Evolutionary conservation across 2,329 filamentous ascomycete species (phyloP), one percentile per base, ranked within the genome.

Genomic region (Trichoderma koningii): DNA sequence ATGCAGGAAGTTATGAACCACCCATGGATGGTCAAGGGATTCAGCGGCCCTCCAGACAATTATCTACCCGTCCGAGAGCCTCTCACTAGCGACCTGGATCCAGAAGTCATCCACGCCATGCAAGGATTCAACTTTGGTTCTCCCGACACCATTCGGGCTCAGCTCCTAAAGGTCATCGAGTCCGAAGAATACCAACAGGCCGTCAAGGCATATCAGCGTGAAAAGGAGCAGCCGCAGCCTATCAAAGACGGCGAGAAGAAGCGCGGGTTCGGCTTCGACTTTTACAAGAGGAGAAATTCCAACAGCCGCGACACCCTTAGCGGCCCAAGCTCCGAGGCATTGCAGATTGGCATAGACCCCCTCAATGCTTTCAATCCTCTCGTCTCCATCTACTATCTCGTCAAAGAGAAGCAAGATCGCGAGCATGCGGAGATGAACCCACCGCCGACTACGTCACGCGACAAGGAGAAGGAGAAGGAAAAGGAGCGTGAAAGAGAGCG

Each of bases 121-220:
- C 96, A 93, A 26, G 95, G 95, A 2, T 99, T 99, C 76, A 96
- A 98, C 76, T 99, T 98, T 79, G 95, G 95, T 0, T 85, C 92
- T 0, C 85, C 92, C 1, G 93, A 97, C 61, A 86, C 87, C 64
- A 97, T 99, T 73, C 89, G 86, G 64, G 81, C 86, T 3, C 92
- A 97, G 74, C 84, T 99, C 50, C 91, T 88, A 10, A 91, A 90
- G 68, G 86, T 93, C n/a, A 85, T 99, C 66, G 91, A 96, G 71
- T 97, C 93, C 0, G 93, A 96, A 7, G 94, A 98, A 47, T 99
- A 99, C 71, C 92, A 96, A 72, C 87, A 89, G 66, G 93, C 92
- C 6, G 83, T 96, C n/a, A 86, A 87, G 63, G 79, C 89, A 14
- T 85, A 87, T 44, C 87, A 87, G 71, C 87, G 85, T 72, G 92